These are phyloP conservation scores for Lolium rigidum DNA, from an alignment of 176 grass and related monocot genomes.

Conservation along the genomic window DNA sequence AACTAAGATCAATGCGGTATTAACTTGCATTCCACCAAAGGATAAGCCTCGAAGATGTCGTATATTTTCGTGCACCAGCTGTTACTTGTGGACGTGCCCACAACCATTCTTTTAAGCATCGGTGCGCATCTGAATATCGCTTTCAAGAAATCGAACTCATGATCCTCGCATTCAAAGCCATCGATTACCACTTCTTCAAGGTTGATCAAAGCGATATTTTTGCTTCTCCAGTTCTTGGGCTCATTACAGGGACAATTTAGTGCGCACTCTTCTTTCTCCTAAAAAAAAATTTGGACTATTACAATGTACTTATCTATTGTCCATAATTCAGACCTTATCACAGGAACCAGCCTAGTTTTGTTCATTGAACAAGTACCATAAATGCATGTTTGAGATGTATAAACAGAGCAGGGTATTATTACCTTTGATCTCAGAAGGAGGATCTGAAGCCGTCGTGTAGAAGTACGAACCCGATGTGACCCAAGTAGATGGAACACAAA, in stretches of 20 bases:
- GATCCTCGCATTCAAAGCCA: not conserved
- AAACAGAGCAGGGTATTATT: not conserved
- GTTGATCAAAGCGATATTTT: too few species aligned
- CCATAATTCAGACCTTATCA: too few species aligned
- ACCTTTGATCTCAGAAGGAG: not conserved
- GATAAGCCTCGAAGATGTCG: not conserved
- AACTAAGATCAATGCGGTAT: too few species aligned
- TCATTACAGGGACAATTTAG: not conserved
- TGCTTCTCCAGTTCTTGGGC: too few species aligned
- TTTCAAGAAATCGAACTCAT: conserved; percentile 11
- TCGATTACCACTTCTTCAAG: not conserved
- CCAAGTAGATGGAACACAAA: not conserved
- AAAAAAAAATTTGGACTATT: not conserved
- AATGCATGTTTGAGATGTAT: not conserved
- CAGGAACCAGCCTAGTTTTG: not conserved
- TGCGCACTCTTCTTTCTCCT: not conserved
- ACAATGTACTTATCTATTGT: not conserved
- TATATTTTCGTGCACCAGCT: not conserved
- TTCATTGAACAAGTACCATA: not conserved
- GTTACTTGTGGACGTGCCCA: not conserved
- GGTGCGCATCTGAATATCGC: not conserved
- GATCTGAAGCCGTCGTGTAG: not conserved
- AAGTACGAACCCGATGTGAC: not conserved
- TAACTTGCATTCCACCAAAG: too few species aligned
- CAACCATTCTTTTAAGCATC: not conserved